Evolutionary conservation across 495 filamentous ascomycete genomes (phyloP).

Genomic region (Penicillium macrosclerotiorum): DNA sequence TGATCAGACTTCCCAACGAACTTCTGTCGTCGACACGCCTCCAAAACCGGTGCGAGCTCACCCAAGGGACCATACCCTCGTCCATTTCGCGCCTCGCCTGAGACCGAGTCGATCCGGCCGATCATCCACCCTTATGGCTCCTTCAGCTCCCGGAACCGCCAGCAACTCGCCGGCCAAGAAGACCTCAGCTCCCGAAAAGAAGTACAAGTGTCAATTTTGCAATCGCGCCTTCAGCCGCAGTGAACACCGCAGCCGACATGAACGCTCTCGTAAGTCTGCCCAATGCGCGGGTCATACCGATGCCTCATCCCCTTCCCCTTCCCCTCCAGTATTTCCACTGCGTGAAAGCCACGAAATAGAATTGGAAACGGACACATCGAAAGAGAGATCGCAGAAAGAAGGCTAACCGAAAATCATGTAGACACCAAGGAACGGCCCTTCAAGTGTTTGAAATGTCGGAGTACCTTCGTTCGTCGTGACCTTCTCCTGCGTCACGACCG

Average conservation of each 20-base stretch:
- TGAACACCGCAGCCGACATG: slow-evolving; percentile 95
- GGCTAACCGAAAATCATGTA: no score
- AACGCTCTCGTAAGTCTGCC: slow-evolving; percentile 87
- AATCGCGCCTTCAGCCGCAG: slow-evolving; percentile 94
- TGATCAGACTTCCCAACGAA: slow-evolving; percentile 49
- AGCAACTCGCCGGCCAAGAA: slow-evolving; percentile 57
- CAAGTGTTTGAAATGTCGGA: slow-evolving; percentile 96
- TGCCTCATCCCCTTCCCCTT: background rate
- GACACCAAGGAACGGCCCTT: slow-evolving; percentile 99
- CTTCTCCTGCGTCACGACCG: slow-evolving; percentile 95
- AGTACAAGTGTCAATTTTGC: slow-evolving; percentile 99
- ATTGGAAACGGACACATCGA: background rate
- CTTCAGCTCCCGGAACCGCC: slow-evolving; percentile 62
- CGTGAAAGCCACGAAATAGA: background rate
- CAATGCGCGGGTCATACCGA: background rate
- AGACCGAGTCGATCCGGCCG: slow-evolving; percentile 30
- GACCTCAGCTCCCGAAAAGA: slow-evolving; percentile 78
- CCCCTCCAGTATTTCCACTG: background rate
- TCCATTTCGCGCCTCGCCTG: slow-evolving; percentile 37
- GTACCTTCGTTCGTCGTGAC: slow-evolving; percentile 97
- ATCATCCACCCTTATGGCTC: slow-evolving; percentile 46
- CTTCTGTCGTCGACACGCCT: slow-evolving; percentile 46
- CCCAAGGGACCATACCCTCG: slow-evolving; percentile 52
- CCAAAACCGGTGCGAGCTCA: slow-evolving; percentile 52
- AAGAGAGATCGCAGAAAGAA: no score